A percentile compares a stretch with the other conserved stretches of the same genome.
These are phyloP conservation scores for Dactylellina parvicollis DNA, from an alignment of 2,329 filamentous ascomycete genomes.

Conservation along the genomic window DNA sequence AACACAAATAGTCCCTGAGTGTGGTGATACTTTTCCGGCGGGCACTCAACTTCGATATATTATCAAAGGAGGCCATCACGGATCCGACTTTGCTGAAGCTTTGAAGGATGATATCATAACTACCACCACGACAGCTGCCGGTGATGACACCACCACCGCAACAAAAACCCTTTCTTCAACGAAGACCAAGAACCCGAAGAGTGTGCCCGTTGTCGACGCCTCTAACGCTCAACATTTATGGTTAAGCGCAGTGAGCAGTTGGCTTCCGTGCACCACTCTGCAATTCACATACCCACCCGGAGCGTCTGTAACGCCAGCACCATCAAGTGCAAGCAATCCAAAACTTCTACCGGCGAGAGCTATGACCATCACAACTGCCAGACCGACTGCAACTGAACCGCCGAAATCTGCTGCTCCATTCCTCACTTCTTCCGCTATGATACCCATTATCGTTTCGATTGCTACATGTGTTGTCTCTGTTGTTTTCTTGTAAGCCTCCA, in stretches of 20 bases:
- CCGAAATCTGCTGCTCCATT: neutral
- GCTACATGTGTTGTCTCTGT: neutral
- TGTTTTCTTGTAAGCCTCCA: neutral
- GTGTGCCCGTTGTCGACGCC: conserved; percentile 16
- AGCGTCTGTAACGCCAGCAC: neutral
- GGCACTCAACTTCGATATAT: conserved; percentile 51
- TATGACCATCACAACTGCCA: neutral
- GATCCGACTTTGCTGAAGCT: conserved; percentile 42
- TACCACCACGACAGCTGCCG: neutral
- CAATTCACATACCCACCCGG: conserved; percentile 1
- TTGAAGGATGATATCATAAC: neutral
- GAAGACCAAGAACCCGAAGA: neutral
- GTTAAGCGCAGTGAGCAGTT: conserved; percentile 17
- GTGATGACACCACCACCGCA: conserved; percentile 2
- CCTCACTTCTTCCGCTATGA: neutral
- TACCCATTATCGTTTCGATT: conserved; percentile 1
- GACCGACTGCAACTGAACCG: neutral
- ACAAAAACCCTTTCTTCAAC: neutral
- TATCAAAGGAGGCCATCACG: conserved; percentile 52
- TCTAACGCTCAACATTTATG: conserved; percentile 29
- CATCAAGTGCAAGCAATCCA: too few relatives aligned
- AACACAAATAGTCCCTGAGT: conserved; percentile 39
- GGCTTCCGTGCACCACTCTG: conserved; percentile 28
- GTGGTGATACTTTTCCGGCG: conserved; percentile 26
- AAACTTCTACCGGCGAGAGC: neutral